Evolutionary conservation across 1,284 basidiomycete genomes (phyloP), one percentile per base, ranked within the genome.

Genomic region (Xerocomus nothofagi): DNA sequence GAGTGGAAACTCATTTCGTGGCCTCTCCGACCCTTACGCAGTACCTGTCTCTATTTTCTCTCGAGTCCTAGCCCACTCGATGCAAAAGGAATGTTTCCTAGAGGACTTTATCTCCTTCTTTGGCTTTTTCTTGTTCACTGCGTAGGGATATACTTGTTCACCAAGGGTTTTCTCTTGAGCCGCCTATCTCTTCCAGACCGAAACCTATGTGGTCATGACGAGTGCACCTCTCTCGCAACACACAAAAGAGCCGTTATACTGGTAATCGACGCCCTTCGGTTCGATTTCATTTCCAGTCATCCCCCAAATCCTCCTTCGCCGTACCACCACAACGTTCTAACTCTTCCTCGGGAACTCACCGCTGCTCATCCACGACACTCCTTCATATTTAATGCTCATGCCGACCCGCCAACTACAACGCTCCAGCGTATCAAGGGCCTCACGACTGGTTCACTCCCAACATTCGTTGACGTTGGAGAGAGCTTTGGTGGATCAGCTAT

Each of bases 351-450:
- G 6, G 77, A 90, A 62, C 75, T 97, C 32, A 84, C 87, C 0
- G 68, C 71, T 0, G 58, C 69, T 3, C 67, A 79, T 15, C 93
- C 95, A 0, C 67, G 72, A 30, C 77, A 84, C 48, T 95, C 93
- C 0, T 83, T 96, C 66, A 75, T 99, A 26, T 92, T 92, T 67
- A 89, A 98, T 65, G 80, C 93, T 6, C 86, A 89, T 67, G 86
- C 93, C 1, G 96, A 99, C 65, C 94, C 97, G 0, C 97, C 97
- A 1, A 99, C 97, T 0, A 88, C 93, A 0, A 99, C 96, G 0
- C 79, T 99, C 41, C 97, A 99, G 69, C 81, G 97, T 2, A 86
- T 99, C 63, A 99, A 99, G 65, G 97, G 86, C 0, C 74, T 99
- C 42, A 98, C 93, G 0, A 98, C 97, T 0, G 97, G 97, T 4